Percentiles rank a stretch among this genome's conserved stretches.
phyloP scores from a whole-genome alignment of 352 stramenopile species.

The Pythium utonaiense region DNA sequence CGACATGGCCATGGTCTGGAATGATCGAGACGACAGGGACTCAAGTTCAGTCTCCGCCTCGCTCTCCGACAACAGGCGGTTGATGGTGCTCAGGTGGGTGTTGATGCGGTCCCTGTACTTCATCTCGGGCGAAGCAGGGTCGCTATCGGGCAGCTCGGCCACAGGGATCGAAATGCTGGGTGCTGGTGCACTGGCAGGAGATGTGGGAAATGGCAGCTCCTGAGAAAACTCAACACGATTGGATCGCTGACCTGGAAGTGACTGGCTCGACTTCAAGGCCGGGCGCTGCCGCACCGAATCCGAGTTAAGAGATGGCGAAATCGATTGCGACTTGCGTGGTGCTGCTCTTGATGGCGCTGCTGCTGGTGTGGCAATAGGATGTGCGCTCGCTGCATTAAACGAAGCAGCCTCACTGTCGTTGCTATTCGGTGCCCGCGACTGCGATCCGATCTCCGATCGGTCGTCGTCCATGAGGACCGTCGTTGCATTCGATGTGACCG shows the following conservation, averaged over 20 bases:
- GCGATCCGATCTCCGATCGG: slow-evolving; percentile 17
- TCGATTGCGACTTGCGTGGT: slow-evolving; percentile 16
- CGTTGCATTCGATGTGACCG: slow-evolving; percentile 27
- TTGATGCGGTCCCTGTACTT: slow-evolving; percentile 29
- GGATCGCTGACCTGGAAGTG: slow-evolving; percentile 9
- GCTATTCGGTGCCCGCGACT: neutral
- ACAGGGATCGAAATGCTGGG: neutral
- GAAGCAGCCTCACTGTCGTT: neutral
- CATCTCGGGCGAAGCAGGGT: slow-evolving; percentile 22
- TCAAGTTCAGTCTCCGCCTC: slow-evolving; percentile 19
- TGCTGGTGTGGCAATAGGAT: neutral
- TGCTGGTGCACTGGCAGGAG: neutral
- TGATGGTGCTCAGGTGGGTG: slow-evolving; percentile 25
- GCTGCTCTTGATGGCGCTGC: neutral
- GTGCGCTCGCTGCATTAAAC: neutral
- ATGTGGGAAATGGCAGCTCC: neutral
- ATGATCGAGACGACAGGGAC: slow-evolving; percentile 10
- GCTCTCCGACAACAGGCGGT: slow-evolving; percentile 28
- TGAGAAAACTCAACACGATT: neutral
- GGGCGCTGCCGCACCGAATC: slow-evolving; percentile 12
- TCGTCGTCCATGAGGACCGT: slow-evolving; percentile 31
- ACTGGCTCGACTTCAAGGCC: slow-evolving; percentile 10
- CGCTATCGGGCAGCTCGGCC: neutral
- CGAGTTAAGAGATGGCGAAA: slow-evolving; percentile 18
- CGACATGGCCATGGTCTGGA: slow-evolving; percentile 12